Conservation (phyloP, 768 basidiomycete species). For the Kwoniella sp. region DNA sequence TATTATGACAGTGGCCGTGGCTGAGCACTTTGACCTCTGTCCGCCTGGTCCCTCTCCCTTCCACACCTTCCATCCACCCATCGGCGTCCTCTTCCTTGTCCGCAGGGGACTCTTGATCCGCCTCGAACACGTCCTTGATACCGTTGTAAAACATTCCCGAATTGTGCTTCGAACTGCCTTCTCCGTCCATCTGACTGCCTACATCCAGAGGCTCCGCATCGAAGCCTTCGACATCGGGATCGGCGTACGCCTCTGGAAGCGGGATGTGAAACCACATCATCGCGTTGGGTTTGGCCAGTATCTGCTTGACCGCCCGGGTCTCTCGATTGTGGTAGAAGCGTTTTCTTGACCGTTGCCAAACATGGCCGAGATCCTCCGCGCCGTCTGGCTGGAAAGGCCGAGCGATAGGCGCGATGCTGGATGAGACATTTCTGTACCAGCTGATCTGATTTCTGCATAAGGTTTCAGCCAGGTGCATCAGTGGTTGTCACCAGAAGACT, state of each 20-base stretch:
- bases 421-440: constrained; percentile 83
- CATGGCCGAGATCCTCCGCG: constrained; percentile 62
- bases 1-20: constrained; percentile 87
- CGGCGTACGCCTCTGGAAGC: constrained; percentile 68
- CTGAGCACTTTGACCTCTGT: constrained; percentile 80
- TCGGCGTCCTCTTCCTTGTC: constrained; percentile 26
- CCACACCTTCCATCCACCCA: background rate
- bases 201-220: constrained; percentile 65
- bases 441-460: constrained; percentile 36
- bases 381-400: constrained; percentile 80
- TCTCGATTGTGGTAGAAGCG: background rate
- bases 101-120: constrained; percentile 56
- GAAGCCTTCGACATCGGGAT: constrained; percentile 62
- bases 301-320: constrained; percentile 32
- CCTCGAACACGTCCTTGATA: constrained; percentile 67
- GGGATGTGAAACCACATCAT: constrained; percentile 99
- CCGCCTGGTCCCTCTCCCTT: constrained; percentile 51
- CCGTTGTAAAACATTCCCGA: constrained; percentile 82
- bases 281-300: constrained; percentile 88
- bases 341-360: constrained; percentile 59
- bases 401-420: constrained; percentile 65
- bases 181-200: constrained; percentile 61
- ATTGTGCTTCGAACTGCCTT: constrained; percentile 52
- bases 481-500: constrained; percentile 16
- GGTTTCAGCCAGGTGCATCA: background rate